Conservation (phyloP, 768 basidiomycete species). For the Suillus occidentalis region DNA sequence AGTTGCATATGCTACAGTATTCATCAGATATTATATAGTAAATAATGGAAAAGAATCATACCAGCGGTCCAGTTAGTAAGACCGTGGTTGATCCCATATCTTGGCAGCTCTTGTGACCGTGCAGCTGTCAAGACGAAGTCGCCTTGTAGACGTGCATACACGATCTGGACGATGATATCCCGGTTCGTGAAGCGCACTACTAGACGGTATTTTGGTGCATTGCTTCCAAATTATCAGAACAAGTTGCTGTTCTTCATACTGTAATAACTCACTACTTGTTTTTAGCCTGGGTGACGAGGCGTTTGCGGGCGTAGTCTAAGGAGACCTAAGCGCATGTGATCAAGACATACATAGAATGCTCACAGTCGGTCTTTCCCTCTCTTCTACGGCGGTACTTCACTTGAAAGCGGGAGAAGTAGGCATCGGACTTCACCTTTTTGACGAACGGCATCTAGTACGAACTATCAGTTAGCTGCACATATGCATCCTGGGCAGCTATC, state of each 20-base stretch:
- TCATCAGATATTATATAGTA: constrained; percentile 4
- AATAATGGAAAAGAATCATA: constrained; percentile 32
- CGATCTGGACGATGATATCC: constrained; percentile 91
- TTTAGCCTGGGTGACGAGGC: constrained; percentile 96
- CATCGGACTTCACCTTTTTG: constrained; percentile 93
- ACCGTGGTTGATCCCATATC: constrained; percentile 97
- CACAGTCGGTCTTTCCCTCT: constrained; percentile 99
- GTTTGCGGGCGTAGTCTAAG: constrained; percentile 95
- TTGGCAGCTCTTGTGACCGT: constrained; percentile 86
- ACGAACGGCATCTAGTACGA: constrained; percentile 84
- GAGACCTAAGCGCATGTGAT: constrained; percentile 12
- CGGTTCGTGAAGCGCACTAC: constrained; percentile 99
- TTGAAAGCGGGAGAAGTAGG: constrained; percentile 98
- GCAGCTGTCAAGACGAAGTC: constrained; percentile 92
- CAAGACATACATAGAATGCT: constrained; percentile 27
- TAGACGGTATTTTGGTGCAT: constrained; percentile 96
- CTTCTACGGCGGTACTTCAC: constrained; percentile 97
- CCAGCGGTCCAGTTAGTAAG: constrained; percentile 99
- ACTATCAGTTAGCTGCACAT: constrained; percentile 18
- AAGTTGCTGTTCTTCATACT: neutral
- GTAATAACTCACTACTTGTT: constrained; percentile 84
- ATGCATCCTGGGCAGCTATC: constrained; percentile 28
- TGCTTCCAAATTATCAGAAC: constrained; percentile 45
- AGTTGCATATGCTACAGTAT: constrained; percentile 82
- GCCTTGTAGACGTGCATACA: constrained; percentile 96